phyloP scores from a whole-genome alignment of 768 basidiomycete genomes.

The Inosperma sp. region DNA sequence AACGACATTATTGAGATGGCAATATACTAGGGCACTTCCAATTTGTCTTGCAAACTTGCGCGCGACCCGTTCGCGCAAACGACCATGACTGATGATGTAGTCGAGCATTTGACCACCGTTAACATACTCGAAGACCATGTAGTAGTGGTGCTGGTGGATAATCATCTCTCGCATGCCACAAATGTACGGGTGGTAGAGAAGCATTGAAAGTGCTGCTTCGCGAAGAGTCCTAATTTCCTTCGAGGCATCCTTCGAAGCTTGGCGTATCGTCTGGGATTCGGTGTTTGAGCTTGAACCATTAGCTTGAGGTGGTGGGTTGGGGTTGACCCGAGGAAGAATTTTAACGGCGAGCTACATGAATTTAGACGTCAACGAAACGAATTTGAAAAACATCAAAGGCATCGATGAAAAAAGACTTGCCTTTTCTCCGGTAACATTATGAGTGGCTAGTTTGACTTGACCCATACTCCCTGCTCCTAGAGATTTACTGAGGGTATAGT shows the following conservation, averaged over 20 bases:
- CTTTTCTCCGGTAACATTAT: constrained; percentile 88
- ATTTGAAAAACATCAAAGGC: no score
- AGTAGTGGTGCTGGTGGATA: constrained; percentile 95
- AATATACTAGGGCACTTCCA: constrained; percentile 92
- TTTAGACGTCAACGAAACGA: no score
- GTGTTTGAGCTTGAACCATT: constrained; percentile 43
- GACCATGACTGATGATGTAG: constrained; percentile 98
- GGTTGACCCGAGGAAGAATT: constrained; percentile 86
- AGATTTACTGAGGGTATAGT: constrained; percentile 95
- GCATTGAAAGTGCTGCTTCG: constrained; percentile 91
- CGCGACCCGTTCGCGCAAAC: constrained; percentile 91
- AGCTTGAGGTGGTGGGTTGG: constrained; percentile 46
- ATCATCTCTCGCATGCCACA: constrained; percentile 99
- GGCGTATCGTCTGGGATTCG: constrained; percentile 63
- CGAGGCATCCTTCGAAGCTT: constrained; percentile 82
- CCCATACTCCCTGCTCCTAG: constrained; percentile 98
- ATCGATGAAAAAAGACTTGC: constrained; percentile 44
- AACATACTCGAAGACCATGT: constrained; percentile 99
- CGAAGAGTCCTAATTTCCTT: constrained; percentile 96
- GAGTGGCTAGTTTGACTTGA: constrained; percentile 94
- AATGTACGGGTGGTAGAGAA: constrained; percentile 97
- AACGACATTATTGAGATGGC: constrained; percentile 95
- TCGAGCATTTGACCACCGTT: constrained; percentile 99
- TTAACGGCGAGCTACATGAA: constrained; percentile 86
- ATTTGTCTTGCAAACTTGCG: constrained; percentile 98